Base-by-base conservation (phyloP, 164 flowering plant genomes). In the Magnolia officinalis region DNA sequence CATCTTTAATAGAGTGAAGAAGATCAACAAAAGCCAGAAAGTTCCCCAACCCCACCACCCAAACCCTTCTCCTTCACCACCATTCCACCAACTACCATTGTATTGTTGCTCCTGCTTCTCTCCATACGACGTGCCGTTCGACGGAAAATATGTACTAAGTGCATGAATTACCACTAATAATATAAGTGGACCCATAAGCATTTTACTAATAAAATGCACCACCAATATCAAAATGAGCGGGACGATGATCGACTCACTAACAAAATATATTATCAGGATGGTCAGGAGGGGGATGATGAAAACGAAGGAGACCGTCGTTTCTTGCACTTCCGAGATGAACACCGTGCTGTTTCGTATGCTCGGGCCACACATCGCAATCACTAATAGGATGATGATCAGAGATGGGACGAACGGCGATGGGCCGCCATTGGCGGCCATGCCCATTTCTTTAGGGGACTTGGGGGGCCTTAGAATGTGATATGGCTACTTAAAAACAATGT, bases 341-440 rank as follows among this genome's bases (percentile, higher is more conserved):
- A 72, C 19, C 18, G 64, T 8, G 59, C 51, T 79, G 21, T 80
- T 82, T 37, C 77, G 7, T 18, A 85, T 4, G 58, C 50, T 55
- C 9, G 85, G 84, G 2, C 85, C 84, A 50, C 49, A 80, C 31
- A 82, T 74, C 20, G 77, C 50, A 66, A 81, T 2, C 3, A 80
- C 80, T 20, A 85, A 63, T 1, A 65, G 79, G 13, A 81, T 83
- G 66, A 88, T 76, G 67, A 88, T 50, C 20, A 88, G 29, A 66
- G 77, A 83, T 0, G 88, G 91, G 8, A 88, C 73, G 55, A 86
- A 19, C 13, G 89, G 87, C 11, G 91, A 88, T 26, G 89, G 91
- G n/a, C 89, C 85, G 4, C 64, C 24, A 6, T 20, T 49, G 13
- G 61, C 61, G 18, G 61, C 76, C 74, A 65, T 76, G 52, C 74